phyloP scores from a whole-genome alignment of 2,329 filamentous ascomycete genomes.

The Exophiala sp. region DNA sequence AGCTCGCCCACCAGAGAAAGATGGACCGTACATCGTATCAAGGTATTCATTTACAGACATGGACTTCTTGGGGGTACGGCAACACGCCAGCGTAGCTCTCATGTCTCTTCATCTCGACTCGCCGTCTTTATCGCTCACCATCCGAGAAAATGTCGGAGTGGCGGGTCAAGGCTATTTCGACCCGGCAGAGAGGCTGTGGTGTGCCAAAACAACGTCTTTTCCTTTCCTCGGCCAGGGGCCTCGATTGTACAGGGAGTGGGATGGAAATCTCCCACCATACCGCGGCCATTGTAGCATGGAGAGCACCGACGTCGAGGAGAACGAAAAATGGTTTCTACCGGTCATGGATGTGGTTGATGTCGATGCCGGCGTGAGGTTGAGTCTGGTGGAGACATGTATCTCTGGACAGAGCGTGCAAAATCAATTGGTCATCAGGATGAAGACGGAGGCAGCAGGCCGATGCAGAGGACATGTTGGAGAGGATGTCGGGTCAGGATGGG shows the following conservation, averaged over 20 bases:
- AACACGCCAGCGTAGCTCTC: slow-evolving; percentile 48
- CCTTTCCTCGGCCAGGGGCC: slow-evolving; percentile 50
- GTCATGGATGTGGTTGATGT: slow-evolving; percentile 36
- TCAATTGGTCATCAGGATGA: slow-evolving; percentile 32
- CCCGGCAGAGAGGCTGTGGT: slow-evolving; percentile 37
- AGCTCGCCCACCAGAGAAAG: slow-evolving; percentile 32
- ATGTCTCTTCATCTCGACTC: slow-evolving; percentile 49
- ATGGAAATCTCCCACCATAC: slow-evolving; percentile 44
- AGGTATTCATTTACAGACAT: slow-evolving; percentile 49
- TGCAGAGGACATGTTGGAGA: not conserved
- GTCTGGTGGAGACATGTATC: slow-evolving; percentile 34
- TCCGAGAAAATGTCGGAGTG: slow-evolving; percentile 52
- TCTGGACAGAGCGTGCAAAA: slow-evolving; percentile 30
- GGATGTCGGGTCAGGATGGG: slow-evolving; percentile 9
- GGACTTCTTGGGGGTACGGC: slow-evolving; percentile 49
- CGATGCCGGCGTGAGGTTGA: slow-evolving; percentile 33
- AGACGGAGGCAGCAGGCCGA: slow-evolving; percentile 21
- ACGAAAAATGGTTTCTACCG: slow-evolving; percentile 35
- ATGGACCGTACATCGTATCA: slow-evolving; percentile 44
- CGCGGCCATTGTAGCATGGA: slow-evolving; percentile 38
- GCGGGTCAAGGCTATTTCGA: slow-evolving; percentile 43
- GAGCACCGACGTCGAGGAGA: slow-evolving; percentile 30
- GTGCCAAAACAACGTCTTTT: slow-evolving; percentile 49
- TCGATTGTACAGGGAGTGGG: slow-evolving; percentile 43
- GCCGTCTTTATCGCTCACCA: slow-evolving; percentile 44